phyloP scores from a whole-genome alignment of 169 alveolate genomes.

The Cryptosporidium sp. region DNA sequence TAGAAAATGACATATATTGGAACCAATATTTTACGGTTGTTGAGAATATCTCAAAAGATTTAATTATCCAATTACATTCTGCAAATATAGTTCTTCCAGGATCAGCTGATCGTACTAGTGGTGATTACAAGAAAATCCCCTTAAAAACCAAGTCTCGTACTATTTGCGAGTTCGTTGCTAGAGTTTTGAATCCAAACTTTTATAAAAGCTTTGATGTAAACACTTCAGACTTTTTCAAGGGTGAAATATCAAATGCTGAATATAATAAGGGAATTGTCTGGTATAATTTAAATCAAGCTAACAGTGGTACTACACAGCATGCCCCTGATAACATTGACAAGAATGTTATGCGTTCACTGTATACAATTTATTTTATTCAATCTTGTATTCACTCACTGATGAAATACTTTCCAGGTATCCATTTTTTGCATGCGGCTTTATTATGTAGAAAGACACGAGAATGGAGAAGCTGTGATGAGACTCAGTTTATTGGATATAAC shows the following conservation, averaged over 20 bases:
- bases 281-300: conserved; percentile 9
- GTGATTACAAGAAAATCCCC: neutral
- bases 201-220: conserved; percentile 1
- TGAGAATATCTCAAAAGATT: conserved; percentile 43
- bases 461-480: conserved; percentile 69
- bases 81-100: conserved; percentile 53
- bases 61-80: conserved; percentile 22
- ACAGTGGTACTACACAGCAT: neutral
- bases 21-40: conserved; percentile 27
- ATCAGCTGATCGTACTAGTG: neutral
- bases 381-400: conserved; percentile 37
- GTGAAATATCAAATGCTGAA: conserved; percentile 18
- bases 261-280: conserved; percentile 39
- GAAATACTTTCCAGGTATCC: conserved; percentile 51
- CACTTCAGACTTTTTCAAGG: conserved; percentile 12
- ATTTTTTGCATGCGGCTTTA: conserved; percentile 45
- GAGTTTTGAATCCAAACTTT: conserved; percentile 21
- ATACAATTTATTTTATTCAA: conserved; percentile 43
- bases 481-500: neutral
- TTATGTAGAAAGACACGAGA: conserved; percentile 56
- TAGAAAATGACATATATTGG: conserved; percentile 22
- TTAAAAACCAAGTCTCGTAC: conserved; percentile 2
- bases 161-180: conserved; percentile 44
- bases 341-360: conserved; percentile 18
- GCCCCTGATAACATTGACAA: neutral